Percentiles rank a stretch among this genome's conserved stretches.
phyloP scores from a whole-genome alignment of 495 filamentous ascomycete genomes.

The Collariella sp. region DNA sequence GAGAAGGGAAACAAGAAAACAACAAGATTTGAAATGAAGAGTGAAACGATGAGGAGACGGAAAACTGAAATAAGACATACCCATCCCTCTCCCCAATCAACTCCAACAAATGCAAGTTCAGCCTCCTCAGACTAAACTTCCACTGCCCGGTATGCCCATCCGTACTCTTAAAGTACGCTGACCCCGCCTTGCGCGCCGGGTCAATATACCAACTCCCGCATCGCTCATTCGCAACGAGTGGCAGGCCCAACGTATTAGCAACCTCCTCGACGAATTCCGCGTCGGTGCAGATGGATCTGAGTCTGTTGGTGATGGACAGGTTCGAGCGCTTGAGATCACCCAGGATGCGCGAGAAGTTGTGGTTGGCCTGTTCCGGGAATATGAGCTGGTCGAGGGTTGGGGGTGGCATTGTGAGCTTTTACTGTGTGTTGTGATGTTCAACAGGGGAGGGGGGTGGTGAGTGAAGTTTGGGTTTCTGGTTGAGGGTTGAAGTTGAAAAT shows the following conservation, averaged over 20 bases:
- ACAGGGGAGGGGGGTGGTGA: no score
- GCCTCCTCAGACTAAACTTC: slow-evolving; percentile 72
- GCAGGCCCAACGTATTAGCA: slow-evolving; percentile 46
- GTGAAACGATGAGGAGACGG: not conserved
- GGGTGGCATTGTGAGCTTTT: slow-evolving; percentile 14
- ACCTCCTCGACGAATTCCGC: slow-evolving; percentile 56
- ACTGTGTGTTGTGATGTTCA: no score
- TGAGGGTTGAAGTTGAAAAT: not conserved
- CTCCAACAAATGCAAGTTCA: slow-evolving; percentile 74
- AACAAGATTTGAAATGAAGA: not conserved
- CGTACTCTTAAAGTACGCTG: slow-evolving; percentile 94
- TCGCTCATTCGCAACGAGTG: slow-evolving; percentile 85
- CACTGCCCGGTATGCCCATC: slow-evolving; percentile 88
- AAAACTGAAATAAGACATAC: slow-evolving; percentile 30
- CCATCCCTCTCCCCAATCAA: slow-evolving; percentile 54
- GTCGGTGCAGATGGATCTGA: slow-evolving; percentile 63
- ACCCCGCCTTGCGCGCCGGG: slow-evolving; percentile 53
- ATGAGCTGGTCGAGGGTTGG: slow-evolving; percentile 35
- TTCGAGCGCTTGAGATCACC: slow-evolving; percentile 59
- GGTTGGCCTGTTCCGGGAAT: slow-evolving; percentile 44
- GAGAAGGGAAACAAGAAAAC: not conserved
- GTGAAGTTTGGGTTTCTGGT: no score
- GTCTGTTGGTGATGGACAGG: slow-evolving; percentile 71
- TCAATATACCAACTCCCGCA: slow-evolving; percentile 95
- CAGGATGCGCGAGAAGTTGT: slow-evolving; percentile 47